Evolutionary conservation across 2,329 filamentous ascomycete species (phyloP), one percentile per base, ranked within the genome.

Genomic region (Lojkania enalia): DNA sequence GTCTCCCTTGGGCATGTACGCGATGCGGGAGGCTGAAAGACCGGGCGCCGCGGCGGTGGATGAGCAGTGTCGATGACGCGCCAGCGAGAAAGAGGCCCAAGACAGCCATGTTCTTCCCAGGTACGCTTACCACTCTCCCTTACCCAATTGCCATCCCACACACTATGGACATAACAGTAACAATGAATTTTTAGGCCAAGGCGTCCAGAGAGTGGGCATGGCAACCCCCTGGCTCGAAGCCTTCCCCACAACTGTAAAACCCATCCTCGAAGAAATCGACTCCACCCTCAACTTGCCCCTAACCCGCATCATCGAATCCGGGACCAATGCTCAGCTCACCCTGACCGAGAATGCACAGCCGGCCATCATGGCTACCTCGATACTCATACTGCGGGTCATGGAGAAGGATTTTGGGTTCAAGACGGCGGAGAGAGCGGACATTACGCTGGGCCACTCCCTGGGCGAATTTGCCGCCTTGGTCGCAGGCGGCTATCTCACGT

Each of bases 381-480:
- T 96, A 63, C 80, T 96, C 47, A 95, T 96, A 63, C 79, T 96
- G 42, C 86, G 88, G 44, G 84, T 96, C 48, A 79, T 97, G 52
- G 90, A 96, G 73, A 76, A 81, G 49, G 88, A 96, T 55, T 96
- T 92, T 64, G 83, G 80, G 30, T 95, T 96, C 72, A 77, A 81
- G 45, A 80, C 85, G 5, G 71, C 76, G 6, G 81, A 87, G 44
- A 79, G 85, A 47, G 84, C 90, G 32, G 88, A 96, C 71, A 83
- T 95, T 25, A 88, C 88, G 1, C 78, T 96, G 18, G 92, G 92
- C 7, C 92, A 97, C 71, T 95, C 89, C 3, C 78, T 97, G 9
- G 92, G 92, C 37, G 92, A 96, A 69, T 97, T 96, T 63, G 88
- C 92, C 1, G 91, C 92, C 1, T 78, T 97, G 33, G 90, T 95